Evolutionary conservation across 2,329 filamentous ascomycete genomes (phyloP).

Genomic region (Sarocladium oryzae): DNA sequence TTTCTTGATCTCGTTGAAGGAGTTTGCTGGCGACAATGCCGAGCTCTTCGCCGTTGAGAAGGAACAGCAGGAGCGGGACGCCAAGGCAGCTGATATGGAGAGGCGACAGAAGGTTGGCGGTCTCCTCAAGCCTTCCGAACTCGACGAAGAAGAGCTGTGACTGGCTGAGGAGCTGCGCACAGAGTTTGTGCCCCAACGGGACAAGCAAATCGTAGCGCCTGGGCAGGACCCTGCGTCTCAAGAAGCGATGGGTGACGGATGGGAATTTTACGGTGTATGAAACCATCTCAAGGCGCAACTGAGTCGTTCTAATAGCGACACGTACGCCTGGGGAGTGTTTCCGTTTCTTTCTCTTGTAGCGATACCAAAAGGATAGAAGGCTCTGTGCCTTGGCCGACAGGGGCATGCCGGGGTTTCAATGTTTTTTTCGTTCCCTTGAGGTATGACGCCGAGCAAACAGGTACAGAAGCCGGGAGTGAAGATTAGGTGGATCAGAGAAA

Average conservation of each 20-base stretch:
- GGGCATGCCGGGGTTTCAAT: not conserved
- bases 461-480: too few relatives aligned
- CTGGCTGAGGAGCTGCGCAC: slow-evolving; percentile 61
- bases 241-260: slow-evolving; percentile 44
- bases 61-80: slow-evolving; percentile 81
- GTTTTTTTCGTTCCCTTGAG: too few relatives aligned
- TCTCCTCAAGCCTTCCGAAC: slow-evolving; percentile 92
- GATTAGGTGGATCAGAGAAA: too few relatives aligned
- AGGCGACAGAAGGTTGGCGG: slow-evolving; percentile 92
- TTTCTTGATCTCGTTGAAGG: slow-evolving; percentile 94
- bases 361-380: slow-evolving; percentile 11
- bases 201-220: slow-evolving; percentile 19
- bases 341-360: slow-evolving; percentile 10
- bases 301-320: not conserved
- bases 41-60: slow-evolving; percentile 92
- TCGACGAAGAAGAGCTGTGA: slow-evolving; percentile 90
- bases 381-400: not conserved
- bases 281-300: not conserved
- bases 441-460: too few relatives aligned
- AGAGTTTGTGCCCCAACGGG: slow-evolving; percentile 44
- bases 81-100: slow-evolving; percentile 82
- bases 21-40: slow-evolving; percentile 91
- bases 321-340: not conserved
- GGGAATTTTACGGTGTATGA: slow-evolving; percentile 59
- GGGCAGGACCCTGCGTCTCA: not conserved